Evolutionary conservation across 495 filamentous ascomycete genomes (phyloP).

Genomic region (Hyaloscypha variabilis): DNA sequence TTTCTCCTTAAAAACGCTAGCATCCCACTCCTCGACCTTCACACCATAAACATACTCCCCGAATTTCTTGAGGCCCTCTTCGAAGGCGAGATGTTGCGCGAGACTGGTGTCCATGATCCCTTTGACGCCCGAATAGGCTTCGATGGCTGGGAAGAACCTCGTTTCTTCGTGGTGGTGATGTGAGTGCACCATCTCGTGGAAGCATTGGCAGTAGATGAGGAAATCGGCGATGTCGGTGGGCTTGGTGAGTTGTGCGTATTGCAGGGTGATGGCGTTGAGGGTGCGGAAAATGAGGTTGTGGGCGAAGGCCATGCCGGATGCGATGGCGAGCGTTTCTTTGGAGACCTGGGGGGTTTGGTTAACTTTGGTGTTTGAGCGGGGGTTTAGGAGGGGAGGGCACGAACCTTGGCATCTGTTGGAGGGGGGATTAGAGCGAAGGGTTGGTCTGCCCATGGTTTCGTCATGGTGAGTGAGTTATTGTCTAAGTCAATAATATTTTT

Average conservation of each 20-base stretch:
- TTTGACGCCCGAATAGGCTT: slow-evolving; percentile 36
- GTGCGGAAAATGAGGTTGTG: slow-evolving; percentile 52
- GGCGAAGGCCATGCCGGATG: slow-evolving; percentile 43
- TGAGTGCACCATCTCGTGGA: slow-evolving; percentile 37
- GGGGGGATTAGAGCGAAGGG: slow-evolving; percentile 11
- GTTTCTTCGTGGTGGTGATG: slow-evolving; percentile 50
- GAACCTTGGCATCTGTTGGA: slow-evolving; percentile 1
- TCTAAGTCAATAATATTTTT: neutral
- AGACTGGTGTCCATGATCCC: slow-evolving; percentile 49
- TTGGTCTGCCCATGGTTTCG: slow-evolving; percentile 17
- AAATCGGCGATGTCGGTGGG: slow-evolving; percentile 16
- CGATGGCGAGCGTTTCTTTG: slow-evolving; percentile 22
- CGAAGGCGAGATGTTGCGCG: slow-evolving; percentile 49
- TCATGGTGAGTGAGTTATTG: neutral
- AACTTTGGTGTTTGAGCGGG: too few species aligned
- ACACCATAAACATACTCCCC: slow-evolving; percentile 33
- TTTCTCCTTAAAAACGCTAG: slow-evolving; percentile 35
- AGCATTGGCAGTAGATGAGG: slow-evolving; percentile 21
- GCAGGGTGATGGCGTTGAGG: slow-evolving; percentile 55
- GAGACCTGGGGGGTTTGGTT: slow-evolving; percentile 36
- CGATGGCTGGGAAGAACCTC: slow-evolving; percentile 46
- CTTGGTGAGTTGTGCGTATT: slow-evolving; percentile 39
- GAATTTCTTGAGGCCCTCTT: slow-evolving; percentile 39
- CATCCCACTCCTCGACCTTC: slow-evolving; percentile 28
- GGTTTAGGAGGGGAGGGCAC: neutral